Base-by-base conservation (phyloP, 2,329 filamentous ascomycete species). In the Ceratocystis colombiana region DNA sequence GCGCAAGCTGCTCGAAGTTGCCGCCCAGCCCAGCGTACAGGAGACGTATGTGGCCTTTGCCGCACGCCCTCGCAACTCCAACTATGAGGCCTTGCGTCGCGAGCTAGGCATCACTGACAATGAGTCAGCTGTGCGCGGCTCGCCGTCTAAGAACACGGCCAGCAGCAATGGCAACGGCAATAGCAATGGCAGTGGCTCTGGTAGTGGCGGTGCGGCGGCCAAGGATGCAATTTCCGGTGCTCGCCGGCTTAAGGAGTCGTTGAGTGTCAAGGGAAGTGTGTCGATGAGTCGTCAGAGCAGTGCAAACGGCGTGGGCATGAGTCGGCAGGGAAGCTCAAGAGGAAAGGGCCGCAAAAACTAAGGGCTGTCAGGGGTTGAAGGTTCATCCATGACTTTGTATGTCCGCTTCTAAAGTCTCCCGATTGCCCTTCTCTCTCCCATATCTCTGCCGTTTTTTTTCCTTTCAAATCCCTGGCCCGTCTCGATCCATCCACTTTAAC, bases 231-330 rank as follows among this genome's bases (percentile, higher is more conserved):
- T 80, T 71, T 82, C 79, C 73, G 82, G 80, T 64, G 74, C 79
- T 3, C 80, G 80, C 25, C 61, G 78, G 78, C 44, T 76, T 80
- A 20, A 84, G 84, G 82, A 84, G 80, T 69, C 77, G 81, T 25
- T 57, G 37, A 41, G 59, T 22, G 28, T 37, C 41, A 67, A 67
- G 62, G 66, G 65, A 33, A 41, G 30, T 30, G 75, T 76, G 15
- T 78, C 81, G 0, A 83, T 83, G 79, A 83, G 81, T 70, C 79
- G 80, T 46, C 80, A 81, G 72, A 83, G 79, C 73, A 83, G 80
- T 65, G 75, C 79, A 3, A 80, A 81, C 28, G 82, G 82, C 53
- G 79, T 79, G 41, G 76, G 80, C 12, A 84, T 84, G 82, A 84
- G 81, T 69, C 77, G 82, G 25, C 79, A 81, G 28, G 76, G 78